Conservation (phyloP, 495 filamentous ascomycete genomes). For the Tuber calosporum region DNA sequence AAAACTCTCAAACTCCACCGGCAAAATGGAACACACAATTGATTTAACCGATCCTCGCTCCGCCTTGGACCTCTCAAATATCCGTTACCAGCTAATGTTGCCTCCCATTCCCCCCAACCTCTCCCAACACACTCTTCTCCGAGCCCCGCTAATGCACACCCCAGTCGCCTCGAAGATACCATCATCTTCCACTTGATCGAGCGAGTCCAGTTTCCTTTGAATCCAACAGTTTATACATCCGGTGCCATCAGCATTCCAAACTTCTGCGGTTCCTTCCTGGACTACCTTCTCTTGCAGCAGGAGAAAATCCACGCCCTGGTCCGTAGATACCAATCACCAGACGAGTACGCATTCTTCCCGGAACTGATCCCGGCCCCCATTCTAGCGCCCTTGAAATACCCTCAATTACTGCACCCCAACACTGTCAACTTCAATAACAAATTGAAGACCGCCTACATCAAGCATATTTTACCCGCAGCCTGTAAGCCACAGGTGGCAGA, state of each 20-base stretch:
- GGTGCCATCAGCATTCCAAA: constrained; percentile 75
- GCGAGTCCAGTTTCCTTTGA: constrained; percentile 92
- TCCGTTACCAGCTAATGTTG: constrained; percentile 93
- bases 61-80: constrained; percentile 82
- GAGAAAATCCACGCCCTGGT: constrained; percentile 89
- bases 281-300: constrained; percentile 85
- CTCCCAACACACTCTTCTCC: constrained; percentile 8
- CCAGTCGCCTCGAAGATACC: constrained; percentile 89
- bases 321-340: constrained; percentile 88
- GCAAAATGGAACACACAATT: constrained; percentile 77
- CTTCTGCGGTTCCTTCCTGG: constrained; percentile 64
- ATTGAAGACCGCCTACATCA: constrained; percentile 78
- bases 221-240: constrained; percentile 74
- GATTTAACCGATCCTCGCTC: constrained; percentile 75
- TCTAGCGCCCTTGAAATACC: constrained; percentile 81
- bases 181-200: constrained; percentile 99
- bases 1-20: background rate
- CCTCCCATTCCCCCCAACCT: constrained; percentile 6
- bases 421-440: constrained; percentile 82
- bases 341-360: constrained; percentile 98
- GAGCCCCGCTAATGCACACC: background rate
- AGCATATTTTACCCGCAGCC: constrained; percentile 70
- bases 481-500: constrained; percentile 62
- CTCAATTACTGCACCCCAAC: constrained; percentile 83
- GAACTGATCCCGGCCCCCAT: constrained; percentile 71